Conservation (phyloP, 371 early-diverging fungal species). For the Mortierella sp. region DNA sequence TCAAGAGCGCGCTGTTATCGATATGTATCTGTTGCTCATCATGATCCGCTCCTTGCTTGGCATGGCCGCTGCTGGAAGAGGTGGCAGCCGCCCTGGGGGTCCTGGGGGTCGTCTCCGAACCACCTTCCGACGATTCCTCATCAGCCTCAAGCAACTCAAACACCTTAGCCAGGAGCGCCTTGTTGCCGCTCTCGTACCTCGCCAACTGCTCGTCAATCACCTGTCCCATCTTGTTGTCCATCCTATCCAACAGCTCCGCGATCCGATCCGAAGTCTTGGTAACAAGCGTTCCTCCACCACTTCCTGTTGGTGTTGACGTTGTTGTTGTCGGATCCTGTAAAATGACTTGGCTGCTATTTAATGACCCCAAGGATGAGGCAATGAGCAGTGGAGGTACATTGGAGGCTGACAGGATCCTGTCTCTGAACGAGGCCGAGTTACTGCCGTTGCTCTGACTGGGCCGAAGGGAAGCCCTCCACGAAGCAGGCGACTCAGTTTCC, state of each 20-base stretch:
- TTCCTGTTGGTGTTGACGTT: background rate
- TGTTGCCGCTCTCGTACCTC: constrained; percentile 36
- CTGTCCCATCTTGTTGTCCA: constrained; percentile 36
- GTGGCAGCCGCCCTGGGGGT: background rate
- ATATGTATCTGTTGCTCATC: background rate
- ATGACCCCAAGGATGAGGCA: background rate
- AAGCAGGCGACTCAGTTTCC: constrained; percentile 32
- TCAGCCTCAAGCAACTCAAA: constrained; percentile 31
- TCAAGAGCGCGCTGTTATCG: background rate
- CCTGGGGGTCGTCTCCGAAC: background rate
- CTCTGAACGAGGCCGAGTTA: constrained; percentile 15
- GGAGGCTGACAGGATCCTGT: background rate
- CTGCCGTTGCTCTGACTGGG: constrained; percentile 41
- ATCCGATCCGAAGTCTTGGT: constrained; percentile 43
- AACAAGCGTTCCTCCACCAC: background rate
- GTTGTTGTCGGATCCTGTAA: background rate
- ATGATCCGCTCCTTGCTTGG: background rate
- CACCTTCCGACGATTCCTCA: constrained; percentile 17
- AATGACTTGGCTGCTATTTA: background rate
- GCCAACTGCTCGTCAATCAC: constrained; percentile 45
- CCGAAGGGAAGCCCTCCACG: constrained; percentile 41
- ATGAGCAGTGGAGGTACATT: background rate
- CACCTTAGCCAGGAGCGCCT: constrained; percentile 29
- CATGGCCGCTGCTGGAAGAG: background rate
- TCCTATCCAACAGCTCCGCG: constrained; percentile 34